phyloP scores from a whole-genome alignment of 345 rosid genomes.

The Erodium maritimum region DNA sequence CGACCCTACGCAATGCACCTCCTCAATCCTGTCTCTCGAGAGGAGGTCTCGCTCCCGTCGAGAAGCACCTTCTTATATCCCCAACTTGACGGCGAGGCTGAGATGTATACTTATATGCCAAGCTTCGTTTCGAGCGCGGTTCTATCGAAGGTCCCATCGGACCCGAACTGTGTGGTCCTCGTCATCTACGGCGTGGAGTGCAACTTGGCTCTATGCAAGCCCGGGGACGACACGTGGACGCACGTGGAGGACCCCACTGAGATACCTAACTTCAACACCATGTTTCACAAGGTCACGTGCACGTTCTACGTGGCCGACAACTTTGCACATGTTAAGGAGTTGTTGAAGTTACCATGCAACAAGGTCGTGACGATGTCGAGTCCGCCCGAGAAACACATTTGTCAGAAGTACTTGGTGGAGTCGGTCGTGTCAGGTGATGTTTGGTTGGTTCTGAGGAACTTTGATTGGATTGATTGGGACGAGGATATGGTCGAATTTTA shows the following conservation, averaged over 20 bases:
- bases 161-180: no score
- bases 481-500: no score
- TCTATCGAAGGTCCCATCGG: no score
- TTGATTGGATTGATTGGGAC: background rate
- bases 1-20: background rate
- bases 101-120: background rate
- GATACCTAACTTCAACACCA: no score
- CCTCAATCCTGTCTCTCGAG: background rate
- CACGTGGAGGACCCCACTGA: no score
- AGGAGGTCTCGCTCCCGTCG: background rate
- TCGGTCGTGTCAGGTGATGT: background rate
- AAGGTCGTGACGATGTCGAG: background rate
- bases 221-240: no score
- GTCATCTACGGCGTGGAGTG: no score
- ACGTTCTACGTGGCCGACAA: background rate
- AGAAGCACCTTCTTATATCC: background rate
- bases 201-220: no score
- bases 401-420: background rate
- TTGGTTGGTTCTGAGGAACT: background rate
- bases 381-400: background rate
- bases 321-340: background rate
- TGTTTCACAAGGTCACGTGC: no score
- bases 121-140: no score
- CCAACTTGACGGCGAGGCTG: background rate
- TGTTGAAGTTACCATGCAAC: background rate